Evolutionary conservation across 1,284 basidiomycete species (phyloP).

Genomic region (Leccinum pachyderme): DNA sequence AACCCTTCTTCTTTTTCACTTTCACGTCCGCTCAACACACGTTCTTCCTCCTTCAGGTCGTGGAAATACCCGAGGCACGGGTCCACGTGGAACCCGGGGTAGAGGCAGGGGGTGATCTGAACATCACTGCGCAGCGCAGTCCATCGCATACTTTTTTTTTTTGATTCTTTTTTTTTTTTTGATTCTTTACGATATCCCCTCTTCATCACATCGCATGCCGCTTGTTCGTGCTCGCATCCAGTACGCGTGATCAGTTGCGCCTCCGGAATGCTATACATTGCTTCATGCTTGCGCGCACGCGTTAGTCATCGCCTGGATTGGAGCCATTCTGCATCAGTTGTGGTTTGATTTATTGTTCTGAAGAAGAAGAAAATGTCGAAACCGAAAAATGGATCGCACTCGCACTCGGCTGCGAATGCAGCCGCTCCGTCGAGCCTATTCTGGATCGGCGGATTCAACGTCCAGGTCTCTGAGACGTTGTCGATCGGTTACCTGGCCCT

Average conservation of each 20-base stretch:
- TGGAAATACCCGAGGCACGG: constrained; percentile 26
- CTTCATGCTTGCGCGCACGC: constrained; percentile 1
- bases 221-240: not conserved
- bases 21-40: not conserved
- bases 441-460: not conserved
- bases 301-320: not conserved
- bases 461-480: not conserved
- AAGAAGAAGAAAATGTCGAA: not conserved
- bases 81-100: constrained; percentile 31
- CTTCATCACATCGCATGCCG: not conserved
- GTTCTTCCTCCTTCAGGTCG: constrained; percentile 20
- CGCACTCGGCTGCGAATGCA: not conserved
- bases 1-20: not conserved
- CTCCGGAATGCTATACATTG: constrained; percentile 1
- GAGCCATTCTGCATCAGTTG: not conserved
- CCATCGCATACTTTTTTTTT: not conserved
- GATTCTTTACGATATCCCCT: constrained; percentile 13
- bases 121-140: not conserved
- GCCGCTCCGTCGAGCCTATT: not conserved
- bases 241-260: not conserved
- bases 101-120: constrained; percentile 32
- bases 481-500: not conserved
- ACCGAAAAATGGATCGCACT: not conserved
- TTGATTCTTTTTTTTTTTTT: not conserved
- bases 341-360: not conserved